A percentile compares a stretch with the other conserved stretches of the same genome.
Conservation (phyloP, 2,329 filamentous ascomycete genomes). For the Chaetomium sp. region DNA sequence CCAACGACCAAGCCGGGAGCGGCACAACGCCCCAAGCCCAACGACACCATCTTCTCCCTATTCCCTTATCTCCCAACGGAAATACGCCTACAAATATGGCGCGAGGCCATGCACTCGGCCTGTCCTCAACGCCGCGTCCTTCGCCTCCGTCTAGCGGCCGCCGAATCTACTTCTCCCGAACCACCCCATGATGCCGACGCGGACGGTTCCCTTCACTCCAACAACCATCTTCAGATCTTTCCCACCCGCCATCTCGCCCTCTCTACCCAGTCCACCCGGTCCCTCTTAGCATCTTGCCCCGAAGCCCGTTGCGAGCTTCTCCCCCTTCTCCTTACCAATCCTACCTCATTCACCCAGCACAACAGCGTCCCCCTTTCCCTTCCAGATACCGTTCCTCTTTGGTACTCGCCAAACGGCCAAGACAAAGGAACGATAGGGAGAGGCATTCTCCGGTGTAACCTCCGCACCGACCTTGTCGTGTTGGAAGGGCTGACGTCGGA, state of each 20-base stretch:
- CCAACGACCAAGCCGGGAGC: not conserved
- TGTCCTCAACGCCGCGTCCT: not conserved
- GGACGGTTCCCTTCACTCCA: not conserved
- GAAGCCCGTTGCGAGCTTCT: slow-evolving; percentile 7
- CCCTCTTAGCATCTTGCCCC: slow-evolving; percentile 3
- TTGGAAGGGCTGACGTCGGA: not conserved
- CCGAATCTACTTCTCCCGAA: not conserved
- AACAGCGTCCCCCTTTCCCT: not conserved
- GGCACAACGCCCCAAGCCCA: not conserved
- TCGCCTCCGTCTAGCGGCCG: not conserved
- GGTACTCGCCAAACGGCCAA: not conserved
- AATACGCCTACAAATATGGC: slow-evolving; percentile 9
- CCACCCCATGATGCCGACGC: not conserved
- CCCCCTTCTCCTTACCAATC: not conserved
- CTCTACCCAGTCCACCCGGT: slow-evolving; percentile 1
- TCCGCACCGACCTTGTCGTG: slow-evolving; percentile 10
- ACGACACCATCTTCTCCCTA: not conserved
- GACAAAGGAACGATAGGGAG: not conserved
- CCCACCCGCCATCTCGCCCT: not conserved
- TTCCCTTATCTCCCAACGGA: slow-evolving; percentile 10
- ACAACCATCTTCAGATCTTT: not conserved
- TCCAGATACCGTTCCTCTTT: slow-evolving; percentile 2
- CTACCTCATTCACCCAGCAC: not conserved
- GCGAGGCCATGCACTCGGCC: not conserved
- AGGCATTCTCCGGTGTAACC: slow-evolving; percentile 7